Percentiles rank a stretch among this genome's conserved stretches.
Evolutionary conservation across 192 early-diverging fungal species (phyloP).

Genomic region (Rhizoclosmatium globosum): DNA sequence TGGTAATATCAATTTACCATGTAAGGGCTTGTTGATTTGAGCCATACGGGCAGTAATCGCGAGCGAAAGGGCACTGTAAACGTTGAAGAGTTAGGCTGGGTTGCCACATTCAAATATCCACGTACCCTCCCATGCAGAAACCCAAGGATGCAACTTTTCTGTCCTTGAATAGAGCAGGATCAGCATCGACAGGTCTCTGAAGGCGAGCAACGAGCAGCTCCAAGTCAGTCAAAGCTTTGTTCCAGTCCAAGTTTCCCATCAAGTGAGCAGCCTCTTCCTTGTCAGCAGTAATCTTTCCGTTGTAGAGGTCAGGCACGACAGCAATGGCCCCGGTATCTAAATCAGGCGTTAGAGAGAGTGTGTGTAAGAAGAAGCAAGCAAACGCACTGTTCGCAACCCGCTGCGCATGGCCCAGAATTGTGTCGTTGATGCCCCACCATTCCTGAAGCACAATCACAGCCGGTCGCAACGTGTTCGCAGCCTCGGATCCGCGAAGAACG

Average conservation of each 20-base stretch:
- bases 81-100: neutral
- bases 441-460: slow-evolving; percentile 42
- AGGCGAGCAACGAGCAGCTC: neutral
- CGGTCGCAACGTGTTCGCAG: slow-evolving; percentile 10
- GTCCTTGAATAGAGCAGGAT: neutral
- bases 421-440: slow-evolving; percentile 56
- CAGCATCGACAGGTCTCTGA: slow-evolving; percentile 29
- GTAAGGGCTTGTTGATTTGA: slow-evolving; percentile 5
- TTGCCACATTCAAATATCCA: neutral
- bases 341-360: neutral
- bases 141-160: slow-evolving; percentile 54
- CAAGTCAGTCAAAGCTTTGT: slow-evolving; percentile 32
- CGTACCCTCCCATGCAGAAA: slow-evolving; percentile 60
- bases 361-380: neutral
- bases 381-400: slow-evolving; percentile 47
- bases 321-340: slow-evolving; percentile 44
- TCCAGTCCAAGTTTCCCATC: slow-evolving; percentile 59
- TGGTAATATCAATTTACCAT: slow-evolving; percentile 7
- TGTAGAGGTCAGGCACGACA: slow-evolving; percentile 57
- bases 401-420: slow-evolving; percentile 54
- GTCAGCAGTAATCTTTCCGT: slow-evolving; percentile 55
- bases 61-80: slow-evolving; percentile 42
- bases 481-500: slow-evolving; percentile 13
- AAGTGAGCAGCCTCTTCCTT: slow-evolving; percentile 58
- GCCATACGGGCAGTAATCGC: slow-evolving; percentile 48